These are phyloP conservation scores for Aspergillus sp. DNA, from an alignment of 2,329 filamentous ascomycete species.

Conservation along the genomic window DNA sequence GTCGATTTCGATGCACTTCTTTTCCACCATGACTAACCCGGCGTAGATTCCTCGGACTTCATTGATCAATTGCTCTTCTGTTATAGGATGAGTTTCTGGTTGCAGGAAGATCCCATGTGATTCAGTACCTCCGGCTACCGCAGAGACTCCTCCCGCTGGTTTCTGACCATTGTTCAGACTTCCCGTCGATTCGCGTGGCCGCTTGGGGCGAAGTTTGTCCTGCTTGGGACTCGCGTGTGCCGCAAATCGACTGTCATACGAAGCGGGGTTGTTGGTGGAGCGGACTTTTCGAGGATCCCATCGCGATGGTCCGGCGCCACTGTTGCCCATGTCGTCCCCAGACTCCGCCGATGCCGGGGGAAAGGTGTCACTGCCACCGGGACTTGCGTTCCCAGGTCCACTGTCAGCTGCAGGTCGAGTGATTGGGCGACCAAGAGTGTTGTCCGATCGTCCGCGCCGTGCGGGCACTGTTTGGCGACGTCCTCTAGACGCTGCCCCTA, in stretches of 20 bases:
- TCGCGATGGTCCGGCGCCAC: too few species aligned
- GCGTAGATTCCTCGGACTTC: conserved; percentile 66
- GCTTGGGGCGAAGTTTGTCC: conserved; percentile 2
- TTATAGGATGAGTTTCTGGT: conserved; percentile 64
- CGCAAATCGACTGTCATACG: too few species aligned
- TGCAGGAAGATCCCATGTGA: conserved; percentile 45
- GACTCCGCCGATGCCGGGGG: too few species aligned
- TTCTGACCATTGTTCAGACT: conserved; percentile 11
- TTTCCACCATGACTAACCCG: conserved; percentile 79
- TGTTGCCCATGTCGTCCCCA: too few species aligned
- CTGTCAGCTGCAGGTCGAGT: not conserved
- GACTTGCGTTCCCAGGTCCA: not conserved
- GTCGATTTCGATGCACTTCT: conserved; percentile 80
- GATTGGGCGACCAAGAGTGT: not conserved
- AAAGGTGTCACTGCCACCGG: not conserved
- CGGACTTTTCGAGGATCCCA: too few species aligned
- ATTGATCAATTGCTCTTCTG: conserved; percentile 70
- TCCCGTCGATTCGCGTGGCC: conserved; percentile 6
- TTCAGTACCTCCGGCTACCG: conserved; percentile 20
- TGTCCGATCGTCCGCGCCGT: not conserved
- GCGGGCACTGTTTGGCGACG: not conserved
- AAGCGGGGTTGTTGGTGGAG: too few species aligned
- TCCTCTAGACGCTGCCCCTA: too few species aligned
- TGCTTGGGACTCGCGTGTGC: too few species aligned
- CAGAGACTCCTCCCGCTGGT: conserved; percentile 10